Evolutionary conservation across 345 rosid species (phyloP).

Genomic region (Hibiscus tridactylites): DNA sequence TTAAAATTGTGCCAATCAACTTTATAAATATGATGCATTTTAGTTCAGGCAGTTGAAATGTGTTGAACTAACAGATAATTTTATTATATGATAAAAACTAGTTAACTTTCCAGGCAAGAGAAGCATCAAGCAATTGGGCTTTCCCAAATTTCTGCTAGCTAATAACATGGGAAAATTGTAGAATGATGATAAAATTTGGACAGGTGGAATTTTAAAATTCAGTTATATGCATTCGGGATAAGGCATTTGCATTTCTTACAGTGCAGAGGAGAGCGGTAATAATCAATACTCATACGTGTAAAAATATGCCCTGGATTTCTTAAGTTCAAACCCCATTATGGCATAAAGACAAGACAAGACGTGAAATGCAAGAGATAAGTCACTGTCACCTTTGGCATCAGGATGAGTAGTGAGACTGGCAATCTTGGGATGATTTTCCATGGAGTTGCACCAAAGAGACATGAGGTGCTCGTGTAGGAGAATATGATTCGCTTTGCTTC

Average conservation of each 20-base stretch:
- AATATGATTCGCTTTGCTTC: constrained; percentile 4
- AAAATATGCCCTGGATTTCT: not conserved
- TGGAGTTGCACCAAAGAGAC: not conserved
- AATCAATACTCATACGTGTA: not conserved
- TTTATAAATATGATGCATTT: not conserved
- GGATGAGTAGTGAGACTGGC: not conserved
- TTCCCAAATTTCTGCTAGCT: not conserved
- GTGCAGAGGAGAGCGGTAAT: not conserved
- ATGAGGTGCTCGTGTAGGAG: not conserved
- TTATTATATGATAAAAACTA: not conserved
- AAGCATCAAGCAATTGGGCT: not conserved
- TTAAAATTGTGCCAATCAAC: not conserved
- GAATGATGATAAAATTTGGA: not conserved
- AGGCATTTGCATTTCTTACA: not conserved
- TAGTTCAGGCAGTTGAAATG: not conserved
- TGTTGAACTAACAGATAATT: not conserved
- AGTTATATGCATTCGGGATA: not conserved
- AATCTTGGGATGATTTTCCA: not conserved
- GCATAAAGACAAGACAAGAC: not conserved
- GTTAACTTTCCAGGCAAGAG: not conserved
- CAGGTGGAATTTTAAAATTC: not conserved
- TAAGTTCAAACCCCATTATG: not conserved
- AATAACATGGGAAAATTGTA: not conserved
- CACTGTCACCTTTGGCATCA: constrained; percentile 6
- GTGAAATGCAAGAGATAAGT: not conserved